Evolutionary conservation across 2,329 filamentous ascomycete genomes (phyloP).

Genomic region (Xylaria sp.): DNA sequence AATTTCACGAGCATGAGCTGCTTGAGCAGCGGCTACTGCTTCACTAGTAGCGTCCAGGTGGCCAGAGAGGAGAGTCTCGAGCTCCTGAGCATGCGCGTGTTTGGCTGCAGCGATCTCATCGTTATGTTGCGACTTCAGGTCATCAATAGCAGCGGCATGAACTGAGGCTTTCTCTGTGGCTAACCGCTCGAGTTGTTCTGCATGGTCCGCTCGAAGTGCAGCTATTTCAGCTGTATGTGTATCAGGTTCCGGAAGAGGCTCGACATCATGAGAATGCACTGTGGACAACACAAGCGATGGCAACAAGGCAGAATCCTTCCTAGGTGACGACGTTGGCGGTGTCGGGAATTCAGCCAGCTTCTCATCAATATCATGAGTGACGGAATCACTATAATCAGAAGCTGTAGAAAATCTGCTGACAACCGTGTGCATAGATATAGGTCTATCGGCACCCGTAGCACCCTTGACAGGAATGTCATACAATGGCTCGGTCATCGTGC

Average conservation of each 20-base stretch:
- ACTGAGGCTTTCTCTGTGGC: slow-evolving; percentile 43
- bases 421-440: slow-evolving; percentile 58
- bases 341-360: slow-evolving; percentile 66
- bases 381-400: slow-evolving; percentile 64
- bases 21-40: slow-evolving; percentile 32
- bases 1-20: slow-evolving; percentile 41
- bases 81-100: slow-evolving; percentile 35
- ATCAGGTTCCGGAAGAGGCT: slow-evolving; percentile 45
- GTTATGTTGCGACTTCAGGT: slow-evolving; percentile 42
- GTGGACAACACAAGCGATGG: slow-evolving; percentile 57
- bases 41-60: slow-evolving; percentile 35
- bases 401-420: slow-evolving; percentile 60
- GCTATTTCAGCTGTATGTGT: slow-evolving; percentile 52
- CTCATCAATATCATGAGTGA: slow-evolving; percentile 63
- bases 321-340: slow-evolving; percentile 59
- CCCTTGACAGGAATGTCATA: slow-evolving; percentile 42
- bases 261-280: slow-evolving; percentile 58
- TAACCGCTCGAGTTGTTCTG: slow-evolving; percentile 43
- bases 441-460: slow-evolving; percentile 50
- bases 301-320: slow-evolving; percentile 47
- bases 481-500: slow-evolving; percentile 71
- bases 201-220: slow-evolving; percentile 47
- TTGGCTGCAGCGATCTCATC: slow-evolving; percentile 36
- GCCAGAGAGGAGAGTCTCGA: slow-evolving; percentile 35
- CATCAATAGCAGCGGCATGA: slow-evolving; percentile 42